Evolutionary conservation across 768 basidiomycete species (phyloP), one percentile per base, ranked within the genome.

Genomic region (Lyophyllum shimeji): DNA sequence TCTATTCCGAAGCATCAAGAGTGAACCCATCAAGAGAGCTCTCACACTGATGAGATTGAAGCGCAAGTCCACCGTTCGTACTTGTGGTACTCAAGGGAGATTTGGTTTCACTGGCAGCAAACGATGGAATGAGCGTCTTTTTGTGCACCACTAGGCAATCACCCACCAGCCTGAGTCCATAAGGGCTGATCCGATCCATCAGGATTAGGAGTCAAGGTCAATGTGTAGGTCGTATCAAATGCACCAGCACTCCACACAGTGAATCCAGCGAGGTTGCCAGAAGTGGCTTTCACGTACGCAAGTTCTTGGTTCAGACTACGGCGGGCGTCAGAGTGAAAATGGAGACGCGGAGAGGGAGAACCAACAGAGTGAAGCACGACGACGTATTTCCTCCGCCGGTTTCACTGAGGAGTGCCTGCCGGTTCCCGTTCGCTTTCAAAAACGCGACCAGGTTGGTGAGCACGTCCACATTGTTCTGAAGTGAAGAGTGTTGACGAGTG

Each of bases 311-410:
- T 68, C 13, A 84, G 65, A 52, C 77, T 78, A 51, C 27, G 17
- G 18, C 24, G 13, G 15, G 12, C 46, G 9, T 46, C 12, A 56
- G 39, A 12, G 25, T 8, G 25, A 47, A 20, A n/a, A 23, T 34
- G 33, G n/a, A 46, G 31, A 44, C n/a, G 31, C 37, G 12, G 11
- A 46, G 15, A 17, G 39, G 27, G 37, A 21, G 39, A 46, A 57
- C 61, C 67, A 63, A 66, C 74, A 74, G 37, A 57, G 59, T 62
- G 17, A 74, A 68, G 60, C 83, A 84, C 24, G 74, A 76, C 12
- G 71, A 67, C 23, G 75, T 74, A 57, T 82, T 74, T 2, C 83
- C 82, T 29, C 81, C 84, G 15, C 83, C 84, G 5, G 80, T 83
- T 65, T 84, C 84, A 9, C 67, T 62, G 47, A 74, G 60, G 18